Evolutionary conservation across 208 protist genomes (phyloP).

Genomic region (Phytomonas sp.): DNA sequence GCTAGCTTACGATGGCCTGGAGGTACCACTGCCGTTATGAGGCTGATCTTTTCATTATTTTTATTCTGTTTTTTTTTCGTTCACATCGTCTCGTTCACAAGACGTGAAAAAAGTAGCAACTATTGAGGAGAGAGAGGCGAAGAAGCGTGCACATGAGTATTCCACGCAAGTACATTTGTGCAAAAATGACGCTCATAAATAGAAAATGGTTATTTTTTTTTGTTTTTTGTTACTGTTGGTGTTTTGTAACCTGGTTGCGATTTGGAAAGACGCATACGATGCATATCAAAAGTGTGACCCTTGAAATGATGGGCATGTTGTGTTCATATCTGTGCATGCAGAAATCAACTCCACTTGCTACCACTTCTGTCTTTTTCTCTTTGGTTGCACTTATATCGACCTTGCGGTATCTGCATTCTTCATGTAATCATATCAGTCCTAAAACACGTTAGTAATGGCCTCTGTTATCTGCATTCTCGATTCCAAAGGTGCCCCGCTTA

Average conservation of each 20-base stretch:
- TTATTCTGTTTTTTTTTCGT: background rate
- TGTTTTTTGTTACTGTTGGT: background rate
- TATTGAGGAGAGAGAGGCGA: background rate
- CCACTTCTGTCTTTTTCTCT: background rate
- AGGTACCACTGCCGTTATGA: conserved; percentile 35
- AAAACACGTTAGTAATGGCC: conserved; percentile 45
- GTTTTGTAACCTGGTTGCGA: background rate
- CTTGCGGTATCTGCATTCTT: background rate
- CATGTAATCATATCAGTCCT: conserved; percentile 8
- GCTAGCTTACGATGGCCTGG: conserved; percentile 61
- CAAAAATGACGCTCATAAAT: too few species aligned
- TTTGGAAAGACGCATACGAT: background rate
- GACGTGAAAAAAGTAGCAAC: background rate
- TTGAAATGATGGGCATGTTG: background rate
- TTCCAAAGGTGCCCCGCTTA: conserved; percentile 90
- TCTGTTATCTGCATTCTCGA: conserved; percentile 93
- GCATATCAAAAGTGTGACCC: background rate
- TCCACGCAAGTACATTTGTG: background rate
- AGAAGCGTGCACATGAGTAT: background rate
- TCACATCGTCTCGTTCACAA: background rate
- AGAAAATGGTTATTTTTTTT: background rate
- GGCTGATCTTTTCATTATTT: background rate
- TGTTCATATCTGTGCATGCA: background rate
- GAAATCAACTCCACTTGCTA: background rate
- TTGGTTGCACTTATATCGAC: conserved; percentile 1